Evolutionary conservation across 805 yeast species (phyloP), one percentile per base, ranked within the genome.

Genomic region (Monosporozyma servazzii): DNA sequence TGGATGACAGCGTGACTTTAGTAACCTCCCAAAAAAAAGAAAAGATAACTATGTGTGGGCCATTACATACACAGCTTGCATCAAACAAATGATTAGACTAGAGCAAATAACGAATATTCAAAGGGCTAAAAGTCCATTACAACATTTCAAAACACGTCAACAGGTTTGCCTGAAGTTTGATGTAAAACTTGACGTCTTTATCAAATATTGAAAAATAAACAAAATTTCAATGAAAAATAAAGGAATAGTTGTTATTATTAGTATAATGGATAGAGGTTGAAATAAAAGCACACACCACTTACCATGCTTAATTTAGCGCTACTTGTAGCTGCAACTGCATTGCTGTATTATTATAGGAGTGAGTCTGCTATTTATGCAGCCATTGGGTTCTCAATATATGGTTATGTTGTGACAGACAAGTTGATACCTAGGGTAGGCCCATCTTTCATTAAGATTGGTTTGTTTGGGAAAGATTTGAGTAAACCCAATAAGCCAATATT

Each of bases 401-500:
- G 95, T 0, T 86, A 80, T 63, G 68, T 76, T 15, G 72, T 75
- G 37, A 82, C 89, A 3, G 68, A 72, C 52, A 67, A 71, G 50
- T 62, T 89, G 55, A 82, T 90, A 45, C 96, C 97, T 2, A 68
- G 73, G 37, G 74, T 85, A n/a, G 75, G 82, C 1, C 74, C 77
- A 0, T 73, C 81, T 42, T 90, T 90, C 67, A 75, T 86, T 21
- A 76, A 77, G 49, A 79, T 85, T 44, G 99, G 99, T 0, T 75
- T 93, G n/a, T 77, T 71, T 54, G 99, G 99, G 9, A 80, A 76
- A 54, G 99, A 93, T 65, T 59, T 89, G 62, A 82, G 89, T 44
- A 93, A 93, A 65, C 67, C 65, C n/a, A 80, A 79, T n/a, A 73
- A 68, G 42, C 95, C 95, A 0, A 73, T 81, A 2, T 75, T 88